Evolutionary conservation across 768 basidiomycete genomes (phyloP).

Genomic region (Hericium rajendrae): DNA sequence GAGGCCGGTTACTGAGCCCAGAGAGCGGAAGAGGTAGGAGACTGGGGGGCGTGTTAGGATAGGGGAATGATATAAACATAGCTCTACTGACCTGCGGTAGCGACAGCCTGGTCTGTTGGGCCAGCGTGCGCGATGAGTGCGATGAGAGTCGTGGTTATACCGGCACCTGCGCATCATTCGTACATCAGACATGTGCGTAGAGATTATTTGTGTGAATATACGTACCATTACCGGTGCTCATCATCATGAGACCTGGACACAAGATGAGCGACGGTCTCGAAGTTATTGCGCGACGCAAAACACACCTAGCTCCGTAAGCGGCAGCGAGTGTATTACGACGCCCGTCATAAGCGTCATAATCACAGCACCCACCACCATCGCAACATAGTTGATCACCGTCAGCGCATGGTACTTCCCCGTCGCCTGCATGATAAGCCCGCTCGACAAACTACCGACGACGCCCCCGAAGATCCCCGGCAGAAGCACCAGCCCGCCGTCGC

Average conservation of each 20-base stretch:
- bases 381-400: conserved; percentile 33
- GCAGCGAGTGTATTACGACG: conserved; percentile 24
- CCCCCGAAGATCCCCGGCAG: conserved; percentile 37
- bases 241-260: conserved; percentile 24
- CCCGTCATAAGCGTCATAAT: conserved; percentile 33
- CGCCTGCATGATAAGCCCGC: conserved; percentile 46
- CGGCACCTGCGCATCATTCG: conserved; percentile 28
- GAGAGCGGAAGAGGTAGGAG: conserved; percentile 57
- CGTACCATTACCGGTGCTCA: conserved; percentile 31
- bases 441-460: conserved; percentile 38
- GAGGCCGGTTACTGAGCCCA: conserved; percentile 49
- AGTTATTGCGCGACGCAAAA: not conserved
- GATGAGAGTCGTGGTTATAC: conserved; percentile 47
- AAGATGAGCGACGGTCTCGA: not conserved
- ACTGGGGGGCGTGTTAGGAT: conserved; percentile 24
- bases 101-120: conserved; percentile 50
- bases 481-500: conserved; percentile 42
- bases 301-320: conserved; percentile 21
- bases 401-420: conserved; percentile 49
- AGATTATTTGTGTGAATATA: not conserved
- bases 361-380: conserved; percentile 30
- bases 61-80: not conserved
- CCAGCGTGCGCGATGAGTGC: conserved; percentile 58
- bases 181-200: not conserved
- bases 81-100: conserved; percentile 41